These are phyloP conservation scores for Leishmania gerbilli DNA, from an alignment of 208 protist species.

Conservation along the genomic window DNA sequence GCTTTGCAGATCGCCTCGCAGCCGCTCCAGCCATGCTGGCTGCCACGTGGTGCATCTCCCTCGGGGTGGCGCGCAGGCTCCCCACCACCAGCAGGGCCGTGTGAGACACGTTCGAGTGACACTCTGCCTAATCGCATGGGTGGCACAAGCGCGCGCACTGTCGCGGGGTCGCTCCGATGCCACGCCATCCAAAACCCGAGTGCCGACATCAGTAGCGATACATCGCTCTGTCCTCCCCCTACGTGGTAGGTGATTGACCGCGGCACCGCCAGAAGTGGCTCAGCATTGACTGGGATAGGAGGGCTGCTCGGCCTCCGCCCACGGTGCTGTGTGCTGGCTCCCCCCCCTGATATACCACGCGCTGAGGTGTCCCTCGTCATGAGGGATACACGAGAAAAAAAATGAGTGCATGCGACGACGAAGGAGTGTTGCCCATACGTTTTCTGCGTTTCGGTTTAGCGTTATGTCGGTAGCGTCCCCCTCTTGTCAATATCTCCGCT, in stretches of 20 bases:
- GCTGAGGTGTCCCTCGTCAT: too few relatives aligned
- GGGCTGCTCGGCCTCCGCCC: background rate
- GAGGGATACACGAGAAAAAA: background rate
- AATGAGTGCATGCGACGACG: background rate
- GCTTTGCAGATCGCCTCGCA: background rate
- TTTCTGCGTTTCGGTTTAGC: too few relatives aligned
- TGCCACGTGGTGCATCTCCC: background rate
- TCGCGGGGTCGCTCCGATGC: background rate
- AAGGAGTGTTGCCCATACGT: too few relatives aligned
- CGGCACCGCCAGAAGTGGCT: background rate
- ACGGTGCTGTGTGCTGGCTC: too few relatives aligned
- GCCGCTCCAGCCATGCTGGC: background rate
- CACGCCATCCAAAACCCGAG: background rate
- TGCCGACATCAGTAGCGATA: background rate
- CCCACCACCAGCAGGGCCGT: background rate
- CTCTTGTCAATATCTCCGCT: too few relatives aligned
- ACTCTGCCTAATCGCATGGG: background rate
- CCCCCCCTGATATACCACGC: too few relatives aligned
- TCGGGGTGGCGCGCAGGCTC: background rate
- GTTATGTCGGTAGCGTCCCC: too few relatives aligned
- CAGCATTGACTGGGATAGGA: background rate
- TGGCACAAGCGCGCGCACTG: background rate
- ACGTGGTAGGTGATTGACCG: background rate
- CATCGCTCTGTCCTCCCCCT: background rate
- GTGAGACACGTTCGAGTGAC: background rate